phyloP scores from a whole-genome alignment of 1,284 basidiomycete species.

The Uromyces viciae-fabae region DNA sequence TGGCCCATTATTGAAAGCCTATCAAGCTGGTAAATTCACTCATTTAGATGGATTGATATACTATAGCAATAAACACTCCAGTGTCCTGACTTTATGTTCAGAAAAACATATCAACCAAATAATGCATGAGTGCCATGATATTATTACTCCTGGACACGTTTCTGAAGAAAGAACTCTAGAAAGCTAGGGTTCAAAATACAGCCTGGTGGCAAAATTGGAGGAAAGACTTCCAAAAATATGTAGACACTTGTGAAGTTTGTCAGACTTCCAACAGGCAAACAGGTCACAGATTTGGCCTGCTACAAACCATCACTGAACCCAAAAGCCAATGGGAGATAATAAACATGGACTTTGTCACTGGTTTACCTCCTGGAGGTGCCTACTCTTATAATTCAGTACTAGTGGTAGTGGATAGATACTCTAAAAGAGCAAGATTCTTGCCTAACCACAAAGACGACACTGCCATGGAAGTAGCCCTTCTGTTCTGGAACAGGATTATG shows the following conservation, averaged over 20 bases:
- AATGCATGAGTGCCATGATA: constrained; percentile 10
- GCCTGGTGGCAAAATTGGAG: constrained; percentile 12
- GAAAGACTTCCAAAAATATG: not conserved
- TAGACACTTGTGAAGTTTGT: not conserved
- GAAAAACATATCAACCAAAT: not conserved
- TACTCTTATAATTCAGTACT: not conserved
- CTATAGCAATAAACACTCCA: constrained; percentile 11
- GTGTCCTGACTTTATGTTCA: not conserved
- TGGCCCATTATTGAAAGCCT: not conserved
- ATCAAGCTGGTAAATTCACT: not conserved
- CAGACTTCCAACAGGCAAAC: constrained; percentile 5
- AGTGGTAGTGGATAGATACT: constrained; percentile 16
- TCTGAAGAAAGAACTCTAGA: not conserved
- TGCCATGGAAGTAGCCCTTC: constrained; percentile 4
- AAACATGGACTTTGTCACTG: not conserved
- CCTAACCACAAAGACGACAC: not conserved
- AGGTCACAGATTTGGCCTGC: no score
- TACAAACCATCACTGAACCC: not conserved
- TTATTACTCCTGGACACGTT: not conserved
- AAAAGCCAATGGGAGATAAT: not conserved
- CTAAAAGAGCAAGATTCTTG: constrained; percentile 1
- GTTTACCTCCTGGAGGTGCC: not conserved
- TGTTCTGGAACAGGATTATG: constrained; percentile 30
- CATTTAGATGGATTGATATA: not conserved
- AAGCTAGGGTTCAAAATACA: not conserved